phyloP scores from a whole-genome alignment of 1,284 basidiomycete species.

The Golubevia sp. region DNA sequence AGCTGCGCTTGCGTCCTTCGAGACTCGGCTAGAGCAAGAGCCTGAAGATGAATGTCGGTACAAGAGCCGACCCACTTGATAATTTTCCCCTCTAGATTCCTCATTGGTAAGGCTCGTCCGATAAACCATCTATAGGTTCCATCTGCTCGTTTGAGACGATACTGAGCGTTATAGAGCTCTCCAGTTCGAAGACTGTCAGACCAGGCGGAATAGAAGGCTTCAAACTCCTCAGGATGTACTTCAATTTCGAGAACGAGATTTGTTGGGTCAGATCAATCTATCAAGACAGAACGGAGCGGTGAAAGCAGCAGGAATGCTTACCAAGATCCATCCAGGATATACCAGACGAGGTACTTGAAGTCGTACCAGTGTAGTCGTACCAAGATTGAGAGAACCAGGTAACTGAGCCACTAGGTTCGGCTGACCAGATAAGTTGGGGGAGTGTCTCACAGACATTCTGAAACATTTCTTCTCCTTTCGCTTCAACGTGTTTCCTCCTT shows the following conservation, averaged over 20 bases:
- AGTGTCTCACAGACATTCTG: conserved; percentile 44
- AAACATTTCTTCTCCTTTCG: conserved; percentile 31
- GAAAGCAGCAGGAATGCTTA: too few relatives aligned
- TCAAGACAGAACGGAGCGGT: too few relatives aligned
- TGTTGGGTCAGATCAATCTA: too few relatives aligned
- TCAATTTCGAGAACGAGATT: too few relatives aligned
- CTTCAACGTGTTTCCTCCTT: neutral
- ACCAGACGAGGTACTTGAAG: conserved; percentile 13
- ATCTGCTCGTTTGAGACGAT: conserved; percentile 32
- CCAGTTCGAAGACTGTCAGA: conserved; percentile 48
- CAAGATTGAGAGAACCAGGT: conserved; percentile 46
- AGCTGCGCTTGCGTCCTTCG: too few relatives aligned
- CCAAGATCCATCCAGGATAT: conserved; percentile 29
- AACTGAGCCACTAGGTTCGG: conserved; percentile 34
- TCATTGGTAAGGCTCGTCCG: conserved; percentile 41
- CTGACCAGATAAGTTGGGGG: conserved; percentile 48
- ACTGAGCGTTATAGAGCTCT: conserved; percentile 42
- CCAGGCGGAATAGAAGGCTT: conserved; percentile 20
- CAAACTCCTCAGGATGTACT: neutral
- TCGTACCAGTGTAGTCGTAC: conserved; percentile 43
- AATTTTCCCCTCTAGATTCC: conserved; percentile 32
- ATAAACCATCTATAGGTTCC: conserved; percentile 43
- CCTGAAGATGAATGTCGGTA: conserved; percentile 40
- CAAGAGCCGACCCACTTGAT: conserved; percentile 54
- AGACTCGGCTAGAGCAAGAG: too few relatives aligned